A percentile compares a stretch with the other conserved stretches of the same genome.
Conservation (phyloP, 441 rosid genomes). For the Jatropha podagrica region DNA sequence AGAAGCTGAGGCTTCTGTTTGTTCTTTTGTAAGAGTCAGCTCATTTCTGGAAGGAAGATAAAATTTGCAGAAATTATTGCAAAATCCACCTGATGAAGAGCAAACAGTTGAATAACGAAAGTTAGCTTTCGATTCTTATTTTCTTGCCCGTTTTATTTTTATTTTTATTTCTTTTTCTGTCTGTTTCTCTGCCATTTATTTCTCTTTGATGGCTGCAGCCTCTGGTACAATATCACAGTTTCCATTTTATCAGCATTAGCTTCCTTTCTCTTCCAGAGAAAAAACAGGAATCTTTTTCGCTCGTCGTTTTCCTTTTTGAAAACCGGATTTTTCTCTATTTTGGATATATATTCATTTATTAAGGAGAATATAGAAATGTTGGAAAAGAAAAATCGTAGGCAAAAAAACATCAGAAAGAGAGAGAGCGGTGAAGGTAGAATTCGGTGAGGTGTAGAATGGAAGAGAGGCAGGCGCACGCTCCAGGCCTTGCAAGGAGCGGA, state of each 20-base stretch:
- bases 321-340: constrained; percentile 5
- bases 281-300: constrained; percentile 1
- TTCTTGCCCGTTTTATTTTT: not conserved
- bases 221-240: constrained; percentile 7
- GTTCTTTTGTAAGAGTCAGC: not conserved
- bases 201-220: not conserved
- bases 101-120: constrained; percentile 16
- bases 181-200: constrained; percentile 28
- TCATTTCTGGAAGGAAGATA: constrained; percentile 10
- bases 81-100: constrained; percentile 7
- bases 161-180: constrained; percentile 9
- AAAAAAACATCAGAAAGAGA: not conserved
- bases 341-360: constrained; percentile 2
- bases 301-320: not conserved
- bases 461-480: constrained; percentile 22
- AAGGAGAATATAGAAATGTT: not conserved
- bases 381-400: not conserved
- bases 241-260: constrained; percentile 21
- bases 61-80: not conserved
- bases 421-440: not conserved
- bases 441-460: not conserved
- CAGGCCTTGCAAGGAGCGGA: constrained; percentile 33
- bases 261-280: not conserved
- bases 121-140: constrained; percentile 1
- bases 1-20: constrained; percentile 2